These are phyloP conservation scores for Logfia minima DNA, from an alignment of 129 eudicot species.

Conservation along the genomic window DNA sequence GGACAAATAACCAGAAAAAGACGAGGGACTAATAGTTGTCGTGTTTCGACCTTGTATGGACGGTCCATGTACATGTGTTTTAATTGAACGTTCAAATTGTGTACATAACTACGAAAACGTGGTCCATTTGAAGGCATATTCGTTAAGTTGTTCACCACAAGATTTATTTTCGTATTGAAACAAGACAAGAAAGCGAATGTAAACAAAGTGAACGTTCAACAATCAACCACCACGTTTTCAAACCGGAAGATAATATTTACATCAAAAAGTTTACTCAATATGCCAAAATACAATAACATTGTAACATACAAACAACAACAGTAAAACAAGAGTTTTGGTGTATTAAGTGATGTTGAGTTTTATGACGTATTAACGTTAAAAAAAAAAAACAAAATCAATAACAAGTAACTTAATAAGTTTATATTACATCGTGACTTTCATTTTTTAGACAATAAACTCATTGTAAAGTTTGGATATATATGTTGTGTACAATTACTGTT, in stretches of 20 bases:
- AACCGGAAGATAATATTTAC: neutral
- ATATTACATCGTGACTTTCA: too few species aligned
- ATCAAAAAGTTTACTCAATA: too few species aligned
- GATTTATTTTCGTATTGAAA: neutral
- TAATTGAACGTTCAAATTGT: slow-evolving; percentile 20
- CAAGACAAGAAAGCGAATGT: slow-evolving; percentile 13
- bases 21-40: slow-evolving; percentile 12
- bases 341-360: too few species aligned
- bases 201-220: neutral
- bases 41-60: slow-evolving; percentile 12
- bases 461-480: too few species aligned
- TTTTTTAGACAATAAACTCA: too few species aligned
- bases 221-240: neutral
- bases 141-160: neutral
- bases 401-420: too few species aligned
- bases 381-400: too few species aligned
- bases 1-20: neutral
- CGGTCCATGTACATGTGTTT: slow-evolving; percentile 13
- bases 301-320: too few species aligned
- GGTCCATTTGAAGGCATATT: slow-evolving; percentile 24
- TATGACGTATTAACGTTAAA: too few species aligned
- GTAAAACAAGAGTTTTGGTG: too few species aligned
- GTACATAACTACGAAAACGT: neutral
- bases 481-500: too few species aligned
- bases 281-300: neutral